Percentiles rank a stretch among this genome's conserved stretches.
Evolutionary conservation across 2,329 filamentous ascomycete genomes (phyloP).

Genomic region (Hypoxylon sp.): DNA sequence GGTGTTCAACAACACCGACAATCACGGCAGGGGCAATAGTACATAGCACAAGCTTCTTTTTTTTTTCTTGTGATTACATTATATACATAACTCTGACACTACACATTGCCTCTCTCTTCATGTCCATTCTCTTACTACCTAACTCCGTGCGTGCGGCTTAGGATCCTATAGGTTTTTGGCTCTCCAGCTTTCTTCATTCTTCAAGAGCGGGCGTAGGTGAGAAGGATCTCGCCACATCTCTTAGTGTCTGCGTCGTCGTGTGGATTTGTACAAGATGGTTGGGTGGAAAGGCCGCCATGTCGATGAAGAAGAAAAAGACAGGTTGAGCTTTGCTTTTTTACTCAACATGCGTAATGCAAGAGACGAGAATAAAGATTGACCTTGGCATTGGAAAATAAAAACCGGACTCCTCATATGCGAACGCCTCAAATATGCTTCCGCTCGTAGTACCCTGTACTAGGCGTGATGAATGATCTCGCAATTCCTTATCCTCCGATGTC

Average conservation of each 20-base stretch:
- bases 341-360: conserved; percentile 19
- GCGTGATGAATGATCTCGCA: conserved; percentile 38
- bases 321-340: background rate
- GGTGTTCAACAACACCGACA: no score
- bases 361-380: conserved; percentile 14
- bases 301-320: conserved; percentile 26
- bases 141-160: conserved; percentile 25
- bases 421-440: conserved; percentile 43
- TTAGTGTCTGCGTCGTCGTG: conserved; percentile 21
- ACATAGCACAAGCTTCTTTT: conserved; percentile 33
- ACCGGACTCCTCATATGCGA: conserved; percentile 43
- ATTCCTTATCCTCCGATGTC: conserved; percentile 29
- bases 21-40: background rate
- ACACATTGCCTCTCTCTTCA: conserved; percentile 31
- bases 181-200: background rate
- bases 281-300: conserved; percentile 21
- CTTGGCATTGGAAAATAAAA: conserved; percentile 14
- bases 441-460: conserved; percentile 38
- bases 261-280: conserved; percentile 38
- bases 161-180: conserved; percentile 1
- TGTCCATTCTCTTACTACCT: conserved; percentile 14
- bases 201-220: conserved; percentile 3
- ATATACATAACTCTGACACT: conserved; percentile 39
- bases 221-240: conserved; percentile 20
- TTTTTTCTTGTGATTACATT: conserved; percentile 37